phyloP scores from a whole-genome alignment of 108 stramenopile species.

The Heterococcus sp. region DNA sequence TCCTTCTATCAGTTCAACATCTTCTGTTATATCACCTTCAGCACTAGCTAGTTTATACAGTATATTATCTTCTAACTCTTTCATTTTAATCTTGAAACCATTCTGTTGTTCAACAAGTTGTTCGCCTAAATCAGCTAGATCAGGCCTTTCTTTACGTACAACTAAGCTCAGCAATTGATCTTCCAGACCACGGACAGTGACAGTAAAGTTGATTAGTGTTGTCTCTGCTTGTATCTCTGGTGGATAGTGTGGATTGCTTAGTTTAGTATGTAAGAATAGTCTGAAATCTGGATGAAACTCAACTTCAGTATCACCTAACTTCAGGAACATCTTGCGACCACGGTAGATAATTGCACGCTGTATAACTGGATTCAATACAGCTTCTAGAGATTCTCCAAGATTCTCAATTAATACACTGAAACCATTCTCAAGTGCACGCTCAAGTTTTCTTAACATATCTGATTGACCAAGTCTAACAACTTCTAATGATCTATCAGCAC shows the following conservation, averaged over 20 bases:
- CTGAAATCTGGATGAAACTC: constrained; percentile 74
- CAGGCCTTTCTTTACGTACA: constrained; percentile 70
- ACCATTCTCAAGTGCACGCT: constrained; percentile 67
- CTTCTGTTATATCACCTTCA: constrained; percentile 69
- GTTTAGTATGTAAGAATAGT: constrained; percentile 74
- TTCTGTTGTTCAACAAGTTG: constrained; percentile 71
- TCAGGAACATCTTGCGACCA: constrained; percentile 64
- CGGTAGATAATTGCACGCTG: constrained; percentile 72
- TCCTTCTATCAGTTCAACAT: constrained; percentile 37
- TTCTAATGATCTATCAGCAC: constrained; percentile 55
- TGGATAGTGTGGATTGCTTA: constrained; percentile 74
- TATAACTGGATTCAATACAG: constrained; percentile 72
- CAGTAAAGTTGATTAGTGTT: constrained; percentile 75
- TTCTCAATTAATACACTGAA: constrained; percentile 71
- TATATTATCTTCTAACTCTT: constrained; percentile 78
- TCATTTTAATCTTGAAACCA: constrained; percentile 74
- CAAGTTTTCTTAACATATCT: constrained; percentile 66
- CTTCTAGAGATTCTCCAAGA: constrained; percentile 68
- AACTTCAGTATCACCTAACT: constrained; percentile 74
- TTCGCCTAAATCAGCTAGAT: constrained; percentile 64
- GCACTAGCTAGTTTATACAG: constrained; percentile 68
- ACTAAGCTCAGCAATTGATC: constrained; percentile 74
- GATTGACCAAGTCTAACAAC: constrained; percentile 68
- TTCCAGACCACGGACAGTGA: constrained; percentile 68
- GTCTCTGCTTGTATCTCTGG: constrained; percentile 79